Conservation (phyloP, 345 rosid genomes). For the Crucihimalaya himalaica region DNA sequence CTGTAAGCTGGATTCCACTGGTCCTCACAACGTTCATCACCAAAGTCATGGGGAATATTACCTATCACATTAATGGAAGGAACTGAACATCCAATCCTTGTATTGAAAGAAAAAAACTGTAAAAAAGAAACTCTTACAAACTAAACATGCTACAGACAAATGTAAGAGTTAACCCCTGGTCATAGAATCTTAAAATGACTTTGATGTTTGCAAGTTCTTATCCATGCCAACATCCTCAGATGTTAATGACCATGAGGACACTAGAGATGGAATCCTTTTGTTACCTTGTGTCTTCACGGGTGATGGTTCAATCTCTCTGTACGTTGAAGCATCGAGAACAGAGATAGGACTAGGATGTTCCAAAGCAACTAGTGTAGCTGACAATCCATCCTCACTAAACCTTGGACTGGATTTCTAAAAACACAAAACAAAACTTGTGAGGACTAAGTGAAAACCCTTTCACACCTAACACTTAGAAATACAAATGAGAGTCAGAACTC, state of each 20-base stretch:
- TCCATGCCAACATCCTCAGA: slow-evolving; percentile 12
- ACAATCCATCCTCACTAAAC: slow-evolving; percentile 51
- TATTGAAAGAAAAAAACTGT: not conserved
- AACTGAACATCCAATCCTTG: slow-evolving; percentile 2
- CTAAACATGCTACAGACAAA: slow-evolving; percentile 21
- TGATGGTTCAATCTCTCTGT: slow-evolving; percentile 61
- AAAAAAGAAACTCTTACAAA: not conserved
- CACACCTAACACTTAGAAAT: not conserved
- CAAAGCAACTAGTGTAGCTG: slow-evolving; percentile 45
- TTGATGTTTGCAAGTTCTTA: slow-evolving; percentile 7
- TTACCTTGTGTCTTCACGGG: slow-evolving; percentile 53
- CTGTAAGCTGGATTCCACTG: slow-evolving; percentile 53
- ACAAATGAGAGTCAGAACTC: slow-evolving; percentile 37
- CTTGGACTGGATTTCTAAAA: slow-evolving; percentile 54
- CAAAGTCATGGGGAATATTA: slow-evolving; percentile 41
- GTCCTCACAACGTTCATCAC: slow-evolving; percentile 49
- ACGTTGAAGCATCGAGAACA: slow-evolving; percentile 63
- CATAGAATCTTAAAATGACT: slow-evolving; percentile 6
- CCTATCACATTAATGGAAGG: slow-evolving; percentile 42
- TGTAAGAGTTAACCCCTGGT: slow-evolving; percentile 19
- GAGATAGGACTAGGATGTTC: slow-evolving; percentile 93
- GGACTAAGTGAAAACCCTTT: not conserved
- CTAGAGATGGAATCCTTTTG: not conserved
- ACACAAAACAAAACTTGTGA: slow-evolving; percentile 14
- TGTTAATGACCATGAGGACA: slow-evolving; percentile 7